These are phyloP conservation scores for Rusavskia elegans DNA, from an alignment of 495 filamentous ascomycete genomes.

Conservation along the genomic window DNA sequence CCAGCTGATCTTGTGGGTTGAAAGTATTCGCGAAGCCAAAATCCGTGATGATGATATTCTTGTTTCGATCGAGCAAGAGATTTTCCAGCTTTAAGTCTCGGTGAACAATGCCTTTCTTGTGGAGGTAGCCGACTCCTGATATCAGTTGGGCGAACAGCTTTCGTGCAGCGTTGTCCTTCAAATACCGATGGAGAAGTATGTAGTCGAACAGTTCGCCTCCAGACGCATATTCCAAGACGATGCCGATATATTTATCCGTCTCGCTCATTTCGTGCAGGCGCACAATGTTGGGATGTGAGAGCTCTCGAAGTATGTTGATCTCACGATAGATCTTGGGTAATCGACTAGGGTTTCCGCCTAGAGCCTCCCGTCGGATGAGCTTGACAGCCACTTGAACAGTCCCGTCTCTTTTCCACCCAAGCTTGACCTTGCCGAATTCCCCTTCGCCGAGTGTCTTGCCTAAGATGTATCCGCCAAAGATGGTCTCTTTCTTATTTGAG, in stretches of 20 bases:
- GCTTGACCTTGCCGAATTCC: constrained; percentile 97
- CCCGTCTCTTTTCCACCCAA: constrained; percentile 97
- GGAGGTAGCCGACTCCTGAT: constrained; percentile 92
- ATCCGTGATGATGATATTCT: constrained; percentile 98
- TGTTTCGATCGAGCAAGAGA: constrained; percentile 82
- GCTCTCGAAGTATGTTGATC: constrained; percentile 72
- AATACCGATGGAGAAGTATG: constrained; percentile 87
- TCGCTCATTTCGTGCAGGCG: constrained; percentile 96
- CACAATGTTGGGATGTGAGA: constrained; percentile 92
- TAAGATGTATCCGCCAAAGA: constrained; percentile 87
- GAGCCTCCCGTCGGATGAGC: constrained; percentile 77
- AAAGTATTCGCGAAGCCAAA: constrained; percentile 99
- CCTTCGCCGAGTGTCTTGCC: constrained; percentile 96
- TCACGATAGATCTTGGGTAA: constrained; percentile 96
- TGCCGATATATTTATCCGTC: constrained; percentile 89
- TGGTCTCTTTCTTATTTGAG: constrained; percentile 54
- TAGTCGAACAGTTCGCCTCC: constrained; percentile 97
- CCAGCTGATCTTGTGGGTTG: constrained; percentile 71
- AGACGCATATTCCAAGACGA: constrained; percentile 96
- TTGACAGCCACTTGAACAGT: constrained; percentile 96
- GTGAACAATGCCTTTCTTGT: constrained; percentile 98
- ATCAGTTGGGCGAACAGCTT: constrained; percentile 91
- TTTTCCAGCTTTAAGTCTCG: constrained; percentile 97
- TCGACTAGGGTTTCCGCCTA: constrained; percentile 72
- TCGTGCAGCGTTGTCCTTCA: constrained; percentile 83